Evolutionary conservation across 169 alveolate genomes (phyloP), one percentile per base, ranked within the genome.

Genomic region (Babesia bigemina): DNA sequence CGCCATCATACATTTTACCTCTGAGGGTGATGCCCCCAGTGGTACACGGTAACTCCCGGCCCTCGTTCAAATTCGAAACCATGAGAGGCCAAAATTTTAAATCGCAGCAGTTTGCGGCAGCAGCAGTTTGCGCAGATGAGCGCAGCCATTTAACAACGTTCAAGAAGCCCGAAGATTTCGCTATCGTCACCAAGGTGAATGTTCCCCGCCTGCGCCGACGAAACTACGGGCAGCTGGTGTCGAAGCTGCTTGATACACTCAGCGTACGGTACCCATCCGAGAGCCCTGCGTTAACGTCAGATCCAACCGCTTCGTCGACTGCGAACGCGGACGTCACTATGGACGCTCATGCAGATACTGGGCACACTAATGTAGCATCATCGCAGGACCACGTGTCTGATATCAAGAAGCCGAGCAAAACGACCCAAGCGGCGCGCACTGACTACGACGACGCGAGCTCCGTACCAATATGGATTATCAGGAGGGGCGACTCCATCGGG

Each of bases 381-480:
- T 58, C 66, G 1, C 16, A 13, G 11, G 47, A 58, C 61, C 42
- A 53, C 61, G 36, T 53, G 36, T 45, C 50, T 16, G 29, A 53
- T 26, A 49, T 49, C 57, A 2, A 49, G n/a, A 2, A 49, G 24
- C 39, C 39, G 6, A 49, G 24, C 57, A 7, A 1, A 21, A 21
- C 69, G 0, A 6, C 16, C 3, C n/a, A 26, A 11, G 26, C 10
- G n/a, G 19, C 16, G 8, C 6, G 39, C 39, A 33, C 39, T 33
- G 59, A 28, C 42, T 2, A 36, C 22, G 67, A 52, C 3, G 11
- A 21, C 13, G 39, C 39, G 6, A 33, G 39, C 39, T 24, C 56
- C n/a, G 71, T 81, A 24, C 88, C 88, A 13, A 56, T 81, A 52
- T 62, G 79, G 88, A 36, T 71, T 11, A 66, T 81, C 39, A 63